Percentiles rank a stretch among this genome's conserved stretches.
These are phyloP conservation scores for Cicer pinnatifidum DNA, from an alignment of 306 rosid species.

Conservation along the genomic window DNA sequence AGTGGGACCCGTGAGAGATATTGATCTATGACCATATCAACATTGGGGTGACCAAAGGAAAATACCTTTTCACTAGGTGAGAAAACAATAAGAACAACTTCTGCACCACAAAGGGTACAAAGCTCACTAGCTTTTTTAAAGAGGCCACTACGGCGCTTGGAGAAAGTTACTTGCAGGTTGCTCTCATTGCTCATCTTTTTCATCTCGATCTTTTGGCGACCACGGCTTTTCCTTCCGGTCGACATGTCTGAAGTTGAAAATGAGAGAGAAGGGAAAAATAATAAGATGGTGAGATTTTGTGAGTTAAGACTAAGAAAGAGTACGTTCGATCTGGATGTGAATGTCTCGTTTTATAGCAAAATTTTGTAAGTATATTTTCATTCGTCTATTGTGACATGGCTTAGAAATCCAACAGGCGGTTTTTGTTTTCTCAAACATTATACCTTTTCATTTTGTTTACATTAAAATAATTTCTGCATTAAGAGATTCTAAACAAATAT, in stretches of 20 bases:
- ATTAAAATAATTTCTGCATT: slow-evolving; percentile 4
- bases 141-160: slow-evolving; percentile 49
- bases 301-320: background rate
- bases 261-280: no score
- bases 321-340: background rate
- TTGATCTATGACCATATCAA: slow-evolving; percentile 23
- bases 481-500: background rate
- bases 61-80: slow-evolving; percentile 43
- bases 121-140: slow-evolving; percentile 55
- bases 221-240: background rate
- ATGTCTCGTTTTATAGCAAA: slow-evolving; percentile 22
- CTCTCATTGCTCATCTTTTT: slow-evolving; percentile 49
- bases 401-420: no score
- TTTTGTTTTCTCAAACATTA: background rate
- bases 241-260: slow-evolving; percentile 9
- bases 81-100: slow-evolving; percentile 45
- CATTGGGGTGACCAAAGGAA: slow-evolving; percentile 50
- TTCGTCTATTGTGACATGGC: background rate
- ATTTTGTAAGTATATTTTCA: background rate
- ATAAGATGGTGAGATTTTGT: background rate
- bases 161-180: slow-evolving; percentile 48
- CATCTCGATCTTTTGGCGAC: slow-evolving; percentile 47
- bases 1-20: background rate
- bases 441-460: background rate
- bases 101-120: slow-evolving; percentile 42